A percentile compares a stretch with the other conserved stretches of the same genome.
These are phyloP conservation scores for Aechmea fasciata DNA, from an alignment of 176 grass and related monocot species.

Conservation along the genomic window DNA sequence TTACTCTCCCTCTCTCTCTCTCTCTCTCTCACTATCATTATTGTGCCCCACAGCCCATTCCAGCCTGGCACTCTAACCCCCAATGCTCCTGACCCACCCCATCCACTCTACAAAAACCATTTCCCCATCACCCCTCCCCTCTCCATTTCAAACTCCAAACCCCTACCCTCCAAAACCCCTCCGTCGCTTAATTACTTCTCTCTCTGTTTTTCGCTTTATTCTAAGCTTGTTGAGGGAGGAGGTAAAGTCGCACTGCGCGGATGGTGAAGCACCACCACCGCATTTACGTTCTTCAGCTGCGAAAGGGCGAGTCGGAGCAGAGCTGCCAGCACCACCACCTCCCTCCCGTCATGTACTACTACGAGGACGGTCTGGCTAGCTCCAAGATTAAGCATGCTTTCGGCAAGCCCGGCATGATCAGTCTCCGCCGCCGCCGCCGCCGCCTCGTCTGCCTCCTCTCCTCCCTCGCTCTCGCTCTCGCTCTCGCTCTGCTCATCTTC, in stretches of 20 bases:
- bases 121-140: background rate
- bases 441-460: constrained; percentile 26
- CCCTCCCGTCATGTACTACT: constrained; percentile 22
- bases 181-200: background rate
- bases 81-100: background rate
- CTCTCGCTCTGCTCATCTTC: constrained; percentile 29
- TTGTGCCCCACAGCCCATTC: background rate
- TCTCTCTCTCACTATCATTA: no score
- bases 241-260: background rate
- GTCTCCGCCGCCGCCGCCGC: constrained; percentile 22
- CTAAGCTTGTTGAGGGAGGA: background rate
- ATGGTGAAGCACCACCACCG: constrained; percentile 58
- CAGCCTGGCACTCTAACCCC: background rate
- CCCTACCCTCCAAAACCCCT: background rate
- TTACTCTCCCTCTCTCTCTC: no score
- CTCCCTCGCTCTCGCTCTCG: constrained; percentile 23
- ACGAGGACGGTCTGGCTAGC: constrained; percentile 17
- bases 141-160: background rate
- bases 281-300: constrained; percentile 73
- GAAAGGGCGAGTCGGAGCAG: constrained; percentile 56
- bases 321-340: constrained; percentile 9
- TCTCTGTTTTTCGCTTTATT: background rate
- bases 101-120: background rate
- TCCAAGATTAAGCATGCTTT: constrained; percentile 33
- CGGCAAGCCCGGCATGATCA: constrained; percentile 28